phyloP scores from a whole-genome alignment of 75 land plant species.

The Pinus albicaulis region DNA sequence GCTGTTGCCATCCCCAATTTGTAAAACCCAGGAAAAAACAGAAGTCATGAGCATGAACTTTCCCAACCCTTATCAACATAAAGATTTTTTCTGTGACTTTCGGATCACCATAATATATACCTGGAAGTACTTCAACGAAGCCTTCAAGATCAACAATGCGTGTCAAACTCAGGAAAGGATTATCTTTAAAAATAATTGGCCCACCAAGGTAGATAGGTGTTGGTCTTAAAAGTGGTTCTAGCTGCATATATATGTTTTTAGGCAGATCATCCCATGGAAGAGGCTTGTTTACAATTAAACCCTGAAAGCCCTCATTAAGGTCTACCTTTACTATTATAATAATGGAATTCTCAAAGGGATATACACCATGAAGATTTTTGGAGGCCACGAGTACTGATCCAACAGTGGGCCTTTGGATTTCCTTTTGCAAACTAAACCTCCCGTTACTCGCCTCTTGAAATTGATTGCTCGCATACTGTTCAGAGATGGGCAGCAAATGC shows the following conservation, averaged over 20 bases:
- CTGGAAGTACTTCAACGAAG: conserved; percentile 45
- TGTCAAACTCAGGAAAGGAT: conserved; percentile 56
- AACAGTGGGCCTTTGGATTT: conserved; percentile 5
- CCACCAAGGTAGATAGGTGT: conserved; percentile 74
- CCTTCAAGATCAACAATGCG: conserved; percentile 18
- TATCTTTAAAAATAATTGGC: conserved; percentile 36
- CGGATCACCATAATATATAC: conserved; percentile 57
- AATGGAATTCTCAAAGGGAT: conserved; percentile 49
- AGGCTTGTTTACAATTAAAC: conserved; percentile 74
- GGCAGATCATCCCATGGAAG: conserved; percentile 48
- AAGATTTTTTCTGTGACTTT: conserved; percentile 33
- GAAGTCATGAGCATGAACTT: conserved; percentile 36
- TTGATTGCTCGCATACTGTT: conserved; percentile 4
- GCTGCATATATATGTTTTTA: conserved; percentile 24
- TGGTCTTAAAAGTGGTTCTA: conserved; percentile 30
- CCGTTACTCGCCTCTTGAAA: not conserved
- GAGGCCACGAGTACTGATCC: conserved; percentile 64
- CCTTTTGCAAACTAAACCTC: not conserved
- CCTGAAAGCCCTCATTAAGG: conserved; percentile 43
- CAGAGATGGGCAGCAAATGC: not conserved
- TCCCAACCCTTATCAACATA: conserved; percentile 34
- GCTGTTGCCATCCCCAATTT: conserved; percentile 75
- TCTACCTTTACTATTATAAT: conserved; percentile 63
- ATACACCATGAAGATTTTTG: conserved; percentile 32
- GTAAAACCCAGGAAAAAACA: conserved; percentile 83